Percentiles rank a stretch among this genome's conserved stretches.
Conservation (phyloP, 345 rosid species). For the Eucalyptus curtisii region DNA sequence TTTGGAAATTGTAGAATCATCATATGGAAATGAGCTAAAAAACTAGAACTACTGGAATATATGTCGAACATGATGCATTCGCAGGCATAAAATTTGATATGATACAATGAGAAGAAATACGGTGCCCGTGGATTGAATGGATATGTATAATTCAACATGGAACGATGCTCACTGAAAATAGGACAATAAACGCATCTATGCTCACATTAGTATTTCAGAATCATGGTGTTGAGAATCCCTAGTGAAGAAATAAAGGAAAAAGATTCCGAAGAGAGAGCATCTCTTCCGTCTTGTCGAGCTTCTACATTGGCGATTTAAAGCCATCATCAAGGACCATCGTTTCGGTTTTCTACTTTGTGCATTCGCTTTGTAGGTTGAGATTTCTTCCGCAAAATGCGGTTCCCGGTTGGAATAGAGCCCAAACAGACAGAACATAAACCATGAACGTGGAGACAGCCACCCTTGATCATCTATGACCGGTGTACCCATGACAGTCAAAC, state of each 20-base stretch:
- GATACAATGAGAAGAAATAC: background rate
- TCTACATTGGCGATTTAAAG: background rate
- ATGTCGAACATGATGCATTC: rapidly evolving
- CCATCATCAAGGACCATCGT: background rate
- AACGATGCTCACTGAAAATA: background rate
- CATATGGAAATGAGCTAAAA: background rate
- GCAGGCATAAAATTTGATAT: background rate
- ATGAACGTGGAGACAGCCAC: background rate
- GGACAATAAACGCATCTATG: background rate
- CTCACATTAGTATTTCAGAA: background rate
- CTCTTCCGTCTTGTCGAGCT: background rate
- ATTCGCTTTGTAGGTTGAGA: background rate
- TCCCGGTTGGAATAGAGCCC: background rate
- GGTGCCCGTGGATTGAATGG: rapidly evolving
- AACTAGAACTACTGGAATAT: background rate
- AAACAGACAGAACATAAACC: background rate
- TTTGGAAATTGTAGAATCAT: background rate
- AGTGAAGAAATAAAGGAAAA: background rate
- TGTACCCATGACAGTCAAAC: background rate
- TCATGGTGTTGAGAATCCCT: background rate
- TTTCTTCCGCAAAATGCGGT: background rate
- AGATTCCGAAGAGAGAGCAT: background rate
- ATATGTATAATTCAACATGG: background rate
- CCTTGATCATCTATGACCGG: background rate
- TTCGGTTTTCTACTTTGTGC: background rate